Base-by-base conservation (phyloP, 2,329 filamentous ascomycete genomes). In the Chaetomiaceae sp. region DNA sequence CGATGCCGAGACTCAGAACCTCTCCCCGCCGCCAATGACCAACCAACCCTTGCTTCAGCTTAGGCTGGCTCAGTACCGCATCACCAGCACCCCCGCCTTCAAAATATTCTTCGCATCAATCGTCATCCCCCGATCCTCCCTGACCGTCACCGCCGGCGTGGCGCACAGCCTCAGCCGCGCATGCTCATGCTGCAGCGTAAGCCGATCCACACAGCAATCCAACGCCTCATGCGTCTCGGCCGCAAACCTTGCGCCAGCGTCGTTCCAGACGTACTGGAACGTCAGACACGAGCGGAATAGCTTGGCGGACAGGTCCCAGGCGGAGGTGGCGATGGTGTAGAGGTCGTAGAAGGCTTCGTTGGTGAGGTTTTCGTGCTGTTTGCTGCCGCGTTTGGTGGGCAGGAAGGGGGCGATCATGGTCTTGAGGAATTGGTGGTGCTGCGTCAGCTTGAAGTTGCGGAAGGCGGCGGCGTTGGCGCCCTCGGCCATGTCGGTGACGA, bases 71-170 rank as follows among this genome's bases (percentile, higher is more conserved):
- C 31, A 54, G 27, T 44, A 51, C 2, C 46, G 36, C 46, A 49
- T 50, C 63, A 76, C 71, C 55, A 79, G 65, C 2, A 79, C 76
- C 53, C 77, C 74, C 1, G 75, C 71, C 63, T 75, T 66, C 36
- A 71, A 65, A 20, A 79, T 67, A 6, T 72, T 72, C 51, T 72
- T 74, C 2, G 73, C 70, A 23, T 72, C 69, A 42, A 78, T 73
- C 50, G 71, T 72, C 40, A 65, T 62, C 14, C 74, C 76, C 2
- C 68, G 72, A 34, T 82, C 78, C 57, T 80, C 78, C 29, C 78
- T 72, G 60, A 79, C 73, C 2, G 77, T 81, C 42, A 82, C 73
- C 8, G 76, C 72, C 1, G 80, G 80, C 0, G 79, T 81, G 5
- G 79, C 75, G 25, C 79, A 75, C 1, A 81, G 69, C 49, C 75